These are phyloP conservation scores for Strigomonas galati DNA, from an alignment of 208 protist species.

Conservation along the genomic window DNA sequence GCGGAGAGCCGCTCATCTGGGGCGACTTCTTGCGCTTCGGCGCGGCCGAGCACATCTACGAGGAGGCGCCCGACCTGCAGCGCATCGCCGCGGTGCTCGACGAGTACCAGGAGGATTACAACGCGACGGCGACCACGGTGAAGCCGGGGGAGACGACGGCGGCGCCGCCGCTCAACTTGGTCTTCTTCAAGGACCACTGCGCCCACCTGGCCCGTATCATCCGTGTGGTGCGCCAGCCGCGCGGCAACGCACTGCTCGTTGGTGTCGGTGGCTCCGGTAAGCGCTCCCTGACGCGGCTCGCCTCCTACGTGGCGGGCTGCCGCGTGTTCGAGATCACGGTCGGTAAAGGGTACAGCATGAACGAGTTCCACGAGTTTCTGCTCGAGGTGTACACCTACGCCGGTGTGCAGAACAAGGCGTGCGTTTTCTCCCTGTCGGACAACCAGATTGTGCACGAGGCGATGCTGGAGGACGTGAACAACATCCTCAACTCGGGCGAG, in stretches of 20 bases:
- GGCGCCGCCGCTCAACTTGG: constrained; percentile 69
- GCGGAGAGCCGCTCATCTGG: constrained; percentile 82
- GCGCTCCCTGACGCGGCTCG: constrained; percentile 94
- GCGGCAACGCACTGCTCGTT: constrained; percentile 96
- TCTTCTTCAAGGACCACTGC: constrained; percentile 95
- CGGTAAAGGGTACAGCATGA: constrained; percentile 91
- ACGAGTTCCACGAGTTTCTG: constrained; percentile 91
- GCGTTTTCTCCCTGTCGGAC: constrained; percentile 95
- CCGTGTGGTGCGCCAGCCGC: constrained; percentile 95
- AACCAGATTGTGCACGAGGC: constrained; percentile 94
- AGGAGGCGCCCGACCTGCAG: constrained; percentile 78
- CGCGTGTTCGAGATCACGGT: constrained; percentile 91
- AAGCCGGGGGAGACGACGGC: constrained; percentile 22
- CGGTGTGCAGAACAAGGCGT: constrained; percentile 81
- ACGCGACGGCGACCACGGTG: constrained; percentile 42
- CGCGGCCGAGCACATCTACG: constrained; percentile 82
- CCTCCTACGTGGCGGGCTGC: constrained; percentile 87
- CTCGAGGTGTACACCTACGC: constrained; percentile 90
- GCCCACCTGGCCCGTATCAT: constrained; percentile 95
- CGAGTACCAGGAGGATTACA: constrained; percentile 94
- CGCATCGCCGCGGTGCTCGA: constrained; percentile 74
- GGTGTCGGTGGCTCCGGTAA: constrained; percentile 97
- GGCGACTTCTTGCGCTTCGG: constrained; percentile 94
- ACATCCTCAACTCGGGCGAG: constrained; percentile 97
- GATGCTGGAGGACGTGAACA: constrained; percentile 98